phyloP scores from a whole-genome alignment of 768 basidiomycete species.

The Kwoniella sp. region DNA sequence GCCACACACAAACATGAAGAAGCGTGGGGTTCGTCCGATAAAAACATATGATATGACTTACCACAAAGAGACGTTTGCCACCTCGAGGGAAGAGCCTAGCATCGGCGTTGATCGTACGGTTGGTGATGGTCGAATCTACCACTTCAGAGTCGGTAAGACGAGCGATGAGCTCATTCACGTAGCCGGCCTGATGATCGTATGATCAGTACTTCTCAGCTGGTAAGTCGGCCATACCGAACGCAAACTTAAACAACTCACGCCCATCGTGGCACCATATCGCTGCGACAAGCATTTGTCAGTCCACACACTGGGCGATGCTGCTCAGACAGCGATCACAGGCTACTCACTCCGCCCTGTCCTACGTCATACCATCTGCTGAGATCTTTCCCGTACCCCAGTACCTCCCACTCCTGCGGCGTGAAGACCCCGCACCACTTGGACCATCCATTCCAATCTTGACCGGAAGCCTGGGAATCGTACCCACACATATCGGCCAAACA shows the following conservation, averaged over 20 bases:
- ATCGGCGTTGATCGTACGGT: constrained; percentile 68
- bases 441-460: constrained; percentile 55
- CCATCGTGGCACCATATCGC: constrained; percentile 42
- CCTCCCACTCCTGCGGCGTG: constrained; percentile 64
- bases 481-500: constrained; percentile 74
- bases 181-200: constrained; percentile 63
- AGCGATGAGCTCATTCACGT: constrained; percentile 83
- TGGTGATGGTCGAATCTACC: constrained; percentile 72
- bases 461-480: constrained; percentile 68
- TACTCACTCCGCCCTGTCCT: constrained; percentile 47
- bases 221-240: neutral
- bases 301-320: neutral
- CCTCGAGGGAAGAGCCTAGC: constrained; percentile 69
- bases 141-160: constrained; percentile 70
- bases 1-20: neutral
- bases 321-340: neutral
- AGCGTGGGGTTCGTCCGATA: too few species aligned
- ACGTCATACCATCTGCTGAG: constrained; percentile 72
- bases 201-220: too few species aligned
- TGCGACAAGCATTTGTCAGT: constrained; percentile 4
- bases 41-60: constrained; percentile 29
- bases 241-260: constrained; percentile 21
- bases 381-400: constrained; percentile 72
- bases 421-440: constrained; percentile 80
- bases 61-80: constrained; percentile 46